Base-by-base conservation (phyloP, 257 asterid species). In the Solanum rostratum region DNA sequence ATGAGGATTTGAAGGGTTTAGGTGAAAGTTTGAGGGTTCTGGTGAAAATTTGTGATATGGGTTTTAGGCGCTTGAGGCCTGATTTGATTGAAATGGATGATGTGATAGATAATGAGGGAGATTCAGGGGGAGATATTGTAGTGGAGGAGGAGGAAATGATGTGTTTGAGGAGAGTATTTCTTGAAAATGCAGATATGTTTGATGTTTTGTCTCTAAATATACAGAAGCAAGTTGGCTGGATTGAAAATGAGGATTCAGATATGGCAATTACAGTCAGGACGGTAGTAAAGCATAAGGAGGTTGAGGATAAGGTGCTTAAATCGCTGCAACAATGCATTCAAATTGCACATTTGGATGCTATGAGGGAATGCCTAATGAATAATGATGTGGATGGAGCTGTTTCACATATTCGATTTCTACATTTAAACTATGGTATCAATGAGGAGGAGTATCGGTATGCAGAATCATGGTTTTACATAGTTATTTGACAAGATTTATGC, bases 391-490 rank as follows among this genome's bases (percentile, higher is more conserved):
- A 91, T 87, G 90, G 93, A 65, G 92, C 91, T 7, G 84, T 91
- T 85, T 91, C 90, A 2, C 98, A 92, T 87, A 88, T 94, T 82
- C 91, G 91, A 86, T 95, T 92, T 93, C 97, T 95, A 84, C 92
- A 92, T 88, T 86, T 92, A 90, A 91, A 89, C 88, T 86, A 84
- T 85, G 95, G 94, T 60, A 88, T 92, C 55, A 98, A 93, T 83
- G 98, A 93, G 89, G 86, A 88, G 6, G 93, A 96, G 84, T 92
- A 93, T 89, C 93, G 99, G 99, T 96, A 95, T 81, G 91, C 68
- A 81, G 62, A 76, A 74, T 43, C 81, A 27, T 80, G 80, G 39
- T 81, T 73, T 52, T 49, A 15, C 62, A 49, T 49, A 9, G 10
- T 76, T 49, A 49, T 76, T 43, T 24, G 62, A 83, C 57, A 20